Percentiles rank a stretch among this genome's conserved stretches.
Conservation (phyloP, 495 filamentous ascomycete genomes). For the Hypoxylon rickii region DNA sequence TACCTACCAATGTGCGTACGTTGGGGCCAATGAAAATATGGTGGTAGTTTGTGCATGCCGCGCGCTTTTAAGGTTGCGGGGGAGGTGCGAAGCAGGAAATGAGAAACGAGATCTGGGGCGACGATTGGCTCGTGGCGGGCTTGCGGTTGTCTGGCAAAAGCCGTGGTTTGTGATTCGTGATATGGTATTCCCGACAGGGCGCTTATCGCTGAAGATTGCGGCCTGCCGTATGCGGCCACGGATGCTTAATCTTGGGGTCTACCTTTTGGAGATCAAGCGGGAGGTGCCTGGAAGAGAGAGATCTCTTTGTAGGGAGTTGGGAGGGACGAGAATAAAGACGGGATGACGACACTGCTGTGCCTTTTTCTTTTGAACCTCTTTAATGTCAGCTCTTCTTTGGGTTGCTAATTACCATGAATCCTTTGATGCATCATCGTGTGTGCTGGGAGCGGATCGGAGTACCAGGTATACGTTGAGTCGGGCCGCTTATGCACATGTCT, state of each 20-base stretch:
- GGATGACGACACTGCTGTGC: neutral
- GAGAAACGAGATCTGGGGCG: neutral
- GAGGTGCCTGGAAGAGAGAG: too few relatives aligned
- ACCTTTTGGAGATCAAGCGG: too few relatives aligned
- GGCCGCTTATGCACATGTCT: too few relatives aligned
- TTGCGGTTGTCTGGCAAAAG: too few relatives aligned
- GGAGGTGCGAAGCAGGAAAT: constrained; percentile 1
- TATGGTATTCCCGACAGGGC: constrained; percentile 12
- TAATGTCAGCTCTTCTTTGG: neutral
- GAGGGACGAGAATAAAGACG: neutral
- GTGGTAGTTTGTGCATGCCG: constrained; percentile 12
- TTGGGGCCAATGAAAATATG: constrained; percentile 15
- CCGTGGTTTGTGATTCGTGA: constrained; percentile 6
- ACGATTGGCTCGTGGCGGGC: constrained; percentile 14
- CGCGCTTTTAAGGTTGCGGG: constrained; percentile 15
- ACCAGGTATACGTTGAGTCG: too few relatives aligned
- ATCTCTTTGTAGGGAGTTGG: too few relatives aligned
- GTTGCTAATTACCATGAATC: too few relatives aligned
- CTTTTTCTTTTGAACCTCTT: neutral
- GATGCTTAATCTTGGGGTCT: too few relatives aligned
- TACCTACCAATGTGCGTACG: neutral
- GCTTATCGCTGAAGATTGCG: constrained; percentile 20
- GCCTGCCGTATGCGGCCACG: constrained; percentile 7
- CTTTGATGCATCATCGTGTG: too few relatives aligned
- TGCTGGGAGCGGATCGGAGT: too few relatives aligned